Percentiles rank a stretch among this genome's conserved stretches.
phyloP scores from a whole-genome alignment of 176 grass and related monocot species.

The Paspalum notatum region DNA sequence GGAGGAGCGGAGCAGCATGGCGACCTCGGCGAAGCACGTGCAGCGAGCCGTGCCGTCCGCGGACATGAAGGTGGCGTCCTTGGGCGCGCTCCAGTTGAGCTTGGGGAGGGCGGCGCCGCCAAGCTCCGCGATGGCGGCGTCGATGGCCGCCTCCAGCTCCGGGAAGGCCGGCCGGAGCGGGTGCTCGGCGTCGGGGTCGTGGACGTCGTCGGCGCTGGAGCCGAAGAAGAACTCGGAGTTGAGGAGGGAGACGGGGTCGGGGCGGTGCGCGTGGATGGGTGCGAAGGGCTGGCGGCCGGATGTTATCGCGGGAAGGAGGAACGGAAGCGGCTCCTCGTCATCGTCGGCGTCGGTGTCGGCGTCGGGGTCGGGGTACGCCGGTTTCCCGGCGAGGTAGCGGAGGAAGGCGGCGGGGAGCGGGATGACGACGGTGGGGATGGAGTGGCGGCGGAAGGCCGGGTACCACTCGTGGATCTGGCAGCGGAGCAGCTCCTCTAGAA shows the following conservation, averaged over 20 bases:
- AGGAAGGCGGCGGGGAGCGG: constrained; percentile 65
- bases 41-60: constrained; percentile 62
- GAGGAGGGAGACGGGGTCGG: constrained; percentile 71
- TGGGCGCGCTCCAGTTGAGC: constrained; percentile 91
- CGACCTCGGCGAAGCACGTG: constrained; percentile 74
- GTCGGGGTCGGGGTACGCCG: constrained; percentile 32
- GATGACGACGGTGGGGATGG: constrained; percentile 61
- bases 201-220: constrained; percentile 23
- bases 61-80: constrained; percentile 85
- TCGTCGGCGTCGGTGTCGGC: background rate
- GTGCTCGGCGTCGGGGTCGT: constrained; percentile 16
- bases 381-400: constrained; percentile 62
- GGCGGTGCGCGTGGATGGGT: constrained; percentile 26
- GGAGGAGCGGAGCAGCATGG: constrained; percentile 75
- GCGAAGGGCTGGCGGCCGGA: constrained; percentile 58
- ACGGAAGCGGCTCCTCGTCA: constrained; percentile 23
- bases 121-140: constrained; percentile 62
- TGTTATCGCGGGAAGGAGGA: constrained; percentile 58
- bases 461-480: constrained; percentile 88
- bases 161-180: constrained; percentile 62
- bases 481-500: constrained; percentile 56
- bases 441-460: constrained; percentile 59
- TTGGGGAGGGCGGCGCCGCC: constrained; percentile 75
- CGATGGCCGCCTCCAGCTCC: constrained; percentile 70
- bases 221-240: constrained; percentile 43